Percentiles rank a stretch among this genome's conserved stretches.
phyloP scores from a whole-genome alignment of 352 stramenopile genomes.

The Phytophthora ohioensis region DNA sequence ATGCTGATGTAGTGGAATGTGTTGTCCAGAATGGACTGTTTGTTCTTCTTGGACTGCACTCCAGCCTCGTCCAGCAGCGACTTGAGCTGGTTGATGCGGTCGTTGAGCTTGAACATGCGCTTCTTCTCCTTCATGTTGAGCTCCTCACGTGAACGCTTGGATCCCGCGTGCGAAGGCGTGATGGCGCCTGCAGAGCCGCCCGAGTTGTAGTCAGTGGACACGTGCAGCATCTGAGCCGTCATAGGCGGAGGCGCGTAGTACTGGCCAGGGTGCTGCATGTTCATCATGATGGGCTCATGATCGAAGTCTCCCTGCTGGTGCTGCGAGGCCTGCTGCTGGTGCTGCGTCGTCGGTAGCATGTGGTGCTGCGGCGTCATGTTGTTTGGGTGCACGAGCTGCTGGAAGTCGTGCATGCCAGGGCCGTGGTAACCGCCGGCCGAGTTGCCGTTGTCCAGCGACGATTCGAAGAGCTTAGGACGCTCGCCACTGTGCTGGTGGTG shows the following conservation, averaged over 20 bases:
- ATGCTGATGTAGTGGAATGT: slow-evolving; percentile 71
- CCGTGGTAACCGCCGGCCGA: slow-evolving; percentile 34
- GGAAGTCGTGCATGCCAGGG: slow-evolving; percentile 52
- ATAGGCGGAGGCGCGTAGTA: slow-evolving; percentile 69
- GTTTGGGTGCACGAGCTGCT: slow-evolving; percentile 51
- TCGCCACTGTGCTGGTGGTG: slow-evolving; percentile 63
- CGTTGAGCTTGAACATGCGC: slow-evolving; percentile 90
- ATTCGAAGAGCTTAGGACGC: slow-evolving; percentile 65
- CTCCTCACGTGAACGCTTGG: slow-evolving; percentile 79
- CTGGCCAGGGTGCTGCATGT: slow-evolving; percentile 60
- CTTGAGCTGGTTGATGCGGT: slow-evolving; percentile 84
- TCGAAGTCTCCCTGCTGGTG: slow-evolving; percentile 66
- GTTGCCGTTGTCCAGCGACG: slow-evolving; percentile 40
- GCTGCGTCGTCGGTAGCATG: slow-evolving; percentile 56
- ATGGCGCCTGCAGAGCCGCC: slow-evolving; percentile 36
- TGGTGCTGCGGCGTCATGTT: slow-evolving; percentile 53
- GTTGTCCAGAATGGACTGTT: slow-evolving; percentile 79
- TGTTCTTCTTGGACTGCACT: slow-evolving; percentile 79
- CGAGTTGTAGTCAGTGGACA: slow-evolving; percentile 72
- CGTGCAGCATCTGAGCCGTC: slow-evolving; percentile 68
- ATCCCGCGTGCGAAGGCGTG: slow-evolving; percentile 44
- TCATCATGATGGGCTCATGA: slow-evolving; percentile 80
- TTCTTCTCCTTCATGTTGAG: slow-evolving; percentile 90
- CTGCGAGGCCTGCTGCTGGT: slow-evolving; percentile 34
- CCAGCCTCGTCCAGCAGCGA: slow-evolving; percentile 62